A percentile compares a stretch with the other conserved stretches of the same genome.
Conservation (phyloP, 2,329 filamentous ascomycete species). For the Aureobasidium sp. region DNA sequence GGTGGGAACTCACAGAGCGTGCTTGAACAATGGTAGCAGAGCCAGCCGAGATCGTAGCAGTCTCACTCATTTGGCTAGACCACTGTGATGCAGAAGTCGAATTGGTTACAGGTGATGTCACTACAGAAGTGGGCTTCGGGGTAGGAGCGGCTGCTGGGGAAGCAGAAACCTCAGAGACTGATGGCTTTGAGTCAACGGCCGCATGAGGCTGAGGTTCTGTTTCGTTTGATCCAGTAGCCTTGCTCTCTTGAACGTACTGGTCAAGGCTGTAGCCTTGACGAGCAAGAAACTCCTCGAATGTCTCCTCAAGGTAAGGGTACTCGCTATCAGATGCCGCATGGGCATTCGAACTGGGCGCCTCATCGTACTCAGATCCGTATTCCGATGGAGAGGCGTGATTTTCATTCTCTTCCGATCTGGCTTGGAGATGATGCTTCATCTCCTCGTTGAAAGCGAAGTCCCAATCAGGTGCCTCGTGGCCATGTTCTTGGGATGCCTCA, state of each 20-base stretch:
- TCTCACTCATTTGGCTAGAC: neutral
- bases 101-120: neutral
- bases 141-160: slow-evolving; percentile 1
- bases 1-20: slow-evolving; percentile 12
- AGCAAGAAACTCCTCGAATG: neutral
- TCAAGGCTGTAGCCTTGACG: neutral
- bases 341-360: neutral
- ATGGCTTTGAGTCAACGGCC: neutral
- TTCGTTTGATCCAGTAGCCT: neutral
- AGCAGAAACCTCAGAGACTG: neutral
- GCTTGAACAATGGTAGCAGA: neutral
- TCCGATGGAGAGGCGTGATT: neutral
- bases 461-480: neutral
- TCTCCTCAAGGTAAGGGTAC: neutral
- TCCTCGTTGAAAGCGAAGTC: neutral
- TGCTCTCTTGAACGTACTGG: neutral
- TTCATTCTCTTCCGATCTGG: neutral
- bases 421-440: neutral
- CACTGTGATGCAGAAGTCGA: slow-evolving; percentile 1
- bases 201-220: neutral
- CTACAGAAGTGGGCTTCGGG: neutral
- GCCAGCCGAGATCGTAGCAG: neutral
- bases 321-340: neutral
- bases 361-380: neutral
- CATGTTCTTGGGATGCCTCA: neutral